Evolutionary conservation across 2,329 filamentous ascomycete species (phyloP).

Genomic region (Coniochaeta sp.): DNA sequence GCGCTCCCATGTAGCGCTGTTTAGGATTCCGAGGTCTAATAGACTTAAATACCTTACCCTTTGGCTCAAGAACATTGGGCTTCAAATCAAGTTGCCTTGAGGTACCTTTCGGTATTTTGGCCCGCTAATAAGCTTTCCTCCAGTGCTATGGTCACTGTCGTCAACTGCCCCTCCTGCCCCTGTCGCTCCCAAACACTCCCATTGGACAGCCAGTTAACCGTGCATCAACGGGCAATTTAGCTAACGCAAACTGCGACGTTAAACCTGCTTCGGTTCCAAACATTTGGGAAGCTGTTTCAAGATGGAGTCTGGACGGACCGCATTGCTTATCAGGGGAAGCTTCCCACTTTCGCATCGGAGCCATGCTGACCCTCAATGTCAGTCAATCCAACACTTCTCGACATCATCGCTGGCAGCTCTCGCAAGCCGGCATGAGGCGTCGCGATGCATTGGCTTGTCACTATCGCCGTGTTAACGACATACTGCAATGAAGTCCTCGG

Average conservation of each 20-base stretch:
- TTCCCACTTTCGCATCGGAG: neutral
- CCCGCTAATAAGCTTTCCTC: too few species aligned
- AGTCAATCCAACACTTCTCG: neutral
- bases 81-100: too few species aligned
- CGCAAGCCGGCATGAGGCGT: neutral
- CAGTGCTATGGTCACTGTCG: neutral
- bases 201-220: neutral
- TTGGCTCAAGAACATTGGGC: too few species aligned
- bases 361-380: neutral
- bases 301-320: neutral
- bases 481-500: neutral
- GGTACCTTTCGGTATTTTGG: too few species aligned
- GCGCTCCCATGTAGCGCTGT: too few species aligned
- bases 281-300: neutral
- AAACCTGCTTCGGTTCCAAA: constrained; percentile 3
- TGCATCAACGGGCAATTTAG: neutral
- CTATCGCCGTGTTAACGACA: neutral
- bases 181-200: neutral
- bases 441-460: neutral
- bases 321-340: neutral
- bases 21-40: too few species aligned
- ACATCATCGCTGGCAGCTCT: neutral
- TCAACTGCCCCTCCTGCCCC: neutral
- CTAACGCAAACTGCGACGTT: neutral
- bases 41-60: too few species aligned